These are phyloP conservation scores for Thuidium tamariscinum DNA, from an alignment of 225 moss, liverwort and hornwort species.

Conservation along the genomic window DNA sequence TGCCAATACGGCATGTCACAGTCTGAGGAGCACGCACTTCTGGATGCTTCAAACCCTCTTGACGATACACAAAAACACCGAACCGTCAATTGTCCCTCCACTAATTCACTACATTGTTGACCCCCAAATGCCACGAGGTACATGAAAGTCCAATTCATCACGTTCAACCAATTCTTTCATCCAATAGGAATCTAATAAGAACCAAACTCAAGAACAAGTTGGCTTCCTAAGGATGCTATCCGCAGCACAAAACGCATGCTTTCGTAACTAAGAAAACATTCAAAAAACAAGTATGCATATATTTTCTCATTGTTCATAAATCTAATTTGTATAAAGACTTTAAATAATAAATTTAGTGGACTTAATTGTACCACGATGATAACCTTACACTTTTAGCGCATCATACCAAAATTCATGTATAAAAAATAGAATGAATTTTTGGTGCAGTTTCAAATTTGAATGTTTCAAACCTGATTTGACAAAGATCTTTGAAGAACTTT, in stretches of 20 bases:
- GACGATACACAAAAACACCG: background rate
- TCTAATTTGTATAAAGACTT: background rate
- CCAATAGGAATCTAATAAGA: background rate
- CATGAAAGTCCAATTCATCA: background rate
- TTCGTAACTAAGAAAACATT: background rate
- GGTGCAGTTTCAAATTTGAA: background rate
- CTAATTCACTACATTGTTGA: background rate
- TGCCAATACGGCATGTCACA: conserved; percentile 37
- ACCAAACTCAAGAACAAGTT: background rate
- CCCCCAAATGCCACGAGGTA: background rate
- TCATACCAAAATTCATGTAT: background rate
- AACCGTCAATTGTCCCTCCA: background rate
- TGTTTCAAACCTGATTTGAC: background rate
- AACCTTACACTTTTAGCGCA: background rate
- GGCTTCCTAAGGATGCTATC: background rate
- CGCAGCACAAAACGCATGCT: background rate
- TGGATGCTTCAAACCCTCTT: background rate
- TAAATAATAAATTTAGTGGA: background rate
- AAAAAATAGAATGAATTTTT: background rate
- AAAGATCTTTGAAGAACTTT: background rate
- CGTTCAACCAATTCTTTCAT: background rate
- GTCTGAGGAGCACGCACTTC: conserved; percentile 30
- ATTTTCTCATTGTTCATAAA: background rate
- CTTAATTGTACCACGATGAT: too few species aligned
- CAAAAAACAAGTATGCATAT: background rate